Conservation (phyloP, 1,284 basidiomycete genomes). For the Rhizoctonia solani region DNA sequence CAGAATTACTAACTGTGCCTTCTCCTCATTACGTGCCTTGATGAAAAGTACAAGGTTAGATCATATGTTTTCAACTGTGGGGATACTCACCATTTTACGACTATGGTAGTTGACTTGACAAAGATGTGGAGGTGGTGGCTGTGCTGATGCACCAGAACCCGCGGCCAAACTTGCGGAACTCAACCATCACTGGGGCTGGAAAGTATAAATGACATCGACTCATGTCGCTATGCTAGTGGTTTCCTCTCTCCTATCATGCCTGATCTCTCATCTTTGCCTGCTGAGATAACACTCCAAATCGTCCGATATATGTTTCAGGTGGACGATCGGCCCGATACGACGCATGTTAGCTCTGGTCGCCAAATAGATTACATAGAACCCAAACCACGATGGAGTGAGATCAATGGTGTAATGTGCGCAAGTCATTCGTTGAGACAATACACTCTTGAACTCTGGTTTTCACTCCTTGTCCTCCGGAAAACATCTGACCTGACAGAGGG, state of each 20-base stretch:
- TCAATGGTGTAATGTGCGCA: constrained; percentile 8
- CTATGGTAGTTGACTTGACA: constrained; percentile 1
- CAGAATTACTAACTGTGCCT: constrained; percentile 66
- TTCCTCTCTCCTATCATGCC: constrained; percentile 18
- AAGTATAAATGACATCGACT: constrained; percentile 27
- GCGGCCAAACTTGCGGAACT: constrained; percentile 3
- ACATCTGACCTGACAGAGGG: constrained; percentile 29
- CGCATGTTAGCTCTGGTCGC: not conserved
- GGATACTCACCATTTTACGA: constrained; percentile 26
- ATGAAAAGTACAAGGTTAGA: not conserved
- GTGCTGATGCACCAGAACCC: not conserved
- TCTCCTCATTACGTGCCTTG: constrained; percentile 95
- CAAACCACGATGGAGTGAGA: constrained; percentile 22
- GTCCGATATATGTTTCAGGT: constrained; percentile 14
- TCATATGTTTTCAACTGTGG: not conserved
- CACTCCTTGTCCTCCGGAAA: constrained; percentile 21
- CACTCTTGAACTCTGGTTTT: constrained; percentile 23
- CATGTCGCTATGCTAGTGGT: constrained; percentile 11
- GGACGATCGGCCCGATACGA: not conserved
- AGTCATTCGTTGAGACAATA: constrained; percentile 13
- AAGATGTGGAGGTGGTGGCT: constrained; percentile 27
- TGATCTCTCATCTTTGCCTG: constrained; percentile 8
- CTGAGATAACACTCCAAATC: constrained; percentile 33
- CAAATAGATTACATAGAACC: not conserved
- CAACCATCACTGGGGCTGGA: constrained; percentile 17